Base-by-base conservation (phyloP, 306 rosid species). In the Vicia sativa region DNA sequence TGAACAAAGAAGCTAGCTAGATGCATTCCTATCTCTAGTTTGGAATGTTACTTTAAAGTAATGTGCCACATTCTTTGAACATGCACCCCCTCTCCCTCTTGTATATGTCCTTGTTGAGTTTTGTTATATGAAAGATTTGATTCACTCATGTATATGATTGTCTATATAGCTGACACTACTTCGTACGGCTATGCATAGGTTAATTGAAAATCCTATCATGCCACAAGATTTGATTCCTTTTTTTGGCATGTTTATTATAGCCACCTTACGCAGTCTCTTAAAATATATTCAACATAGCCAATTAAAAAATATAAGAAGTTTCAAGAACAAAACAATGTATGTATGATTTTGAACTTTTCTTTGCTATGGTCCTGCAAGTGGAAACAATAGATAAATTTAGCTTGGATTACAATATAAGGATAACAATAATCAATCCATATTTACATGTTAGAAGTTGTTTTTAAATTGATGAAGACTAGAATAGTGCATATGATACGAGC, bases 1-100 rank as follows among this genome's bases (percentile, higher is more conserved):
- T 68, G 68, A 71, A 66, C 58, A 50, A 71, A 56, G 45, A 76
- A 52, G 61, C 18, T 65, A 68, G 71, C 34, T 68, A 70, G 69
- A 74, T 66, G 74, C 84, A 70, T 75, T 26, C 52, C 81, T 71
- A 74, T 79, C 89, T 74, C 84, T 74, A 74, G 46, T 74, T 68
- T 74, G 81, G 85, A 81, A 79, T 76, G 82, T 85, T 79, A 67
- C 84, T 83, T 83, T 73, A 60, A 70, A 74, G 55, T 26, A 61
- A 58, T 77, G 58, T 74, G 80, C 48, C 82, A 52, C 72, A 73
- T 77, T 65, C 73, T 64, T 48, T 61, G 68, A 73, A 77, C 82
- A 74, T 74, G 80, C 78, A 44, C 14, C 57, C 78, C 80, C 57
- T 75, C 80, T 74, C 82, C 75, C 80, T 74, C 80, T 77, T 74